Evolutionary conservation across 2,329 filamentous ascomycete genomes (phyloP).

Genomic region (Cytospora leucostoma): DNA sequence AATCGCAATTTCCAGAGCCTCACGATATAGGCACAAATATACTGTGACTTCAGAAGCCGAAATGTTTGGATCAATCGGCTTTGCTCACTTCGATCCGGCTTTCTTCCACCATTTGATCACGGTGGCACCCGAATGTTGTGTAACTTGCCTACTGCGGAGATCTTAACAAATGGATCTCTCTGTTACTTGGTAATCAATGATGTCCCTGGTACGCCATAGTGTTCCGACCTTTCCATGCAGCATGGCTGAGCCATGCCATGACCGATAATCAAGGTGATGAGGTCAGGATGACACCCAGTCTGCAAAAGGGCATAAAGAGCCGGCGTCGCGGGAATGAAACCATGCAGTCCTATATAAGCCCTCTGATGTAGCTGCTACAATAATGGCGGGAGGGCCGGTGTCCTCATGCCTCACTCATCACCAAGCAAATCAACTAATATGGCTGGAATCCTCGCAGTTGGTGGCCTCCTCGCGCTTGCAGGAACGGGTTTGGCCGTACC

Average conservation of each 20-base stretch:
- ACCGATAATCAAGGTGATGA: background rate
- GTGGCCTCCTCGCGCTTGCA: conserved; percentile 30
- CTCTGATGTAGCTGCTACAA: too few species aligned
- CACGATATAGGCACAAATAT: too few species aligned
- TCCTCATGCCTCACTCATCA: background rate
- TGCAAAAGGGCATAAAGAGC: background rate
- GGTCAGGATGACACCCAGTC: conserved; percentile 4
- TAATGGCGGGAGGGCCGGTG: background rate
- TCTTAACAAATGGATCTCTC: background rate
- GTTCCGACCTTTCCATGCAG: background rate
- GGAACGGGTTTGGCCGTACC: conserved; percentile 36
- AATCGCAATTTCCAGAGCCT: too few species aligned
- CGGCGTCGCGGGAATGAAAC: background rate
- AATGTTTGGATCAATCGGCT: too few species aligned
- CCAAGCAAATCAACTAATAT: conserved; percentile 1
- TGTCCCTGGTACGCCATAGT: background rate
- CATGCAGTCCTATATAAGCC: conserved; percentile 7
- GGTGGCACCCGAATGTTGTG: background rate
- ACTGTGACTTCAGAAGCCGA: too few species aligned
- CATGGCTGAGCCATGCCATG: background rate
- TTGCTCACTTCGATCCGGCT: too few species aligned
- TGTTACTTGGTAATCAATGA: background rate
- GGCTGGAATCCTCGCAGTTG: conserved; percentile 19
- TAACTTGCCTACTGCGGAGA: background rate
- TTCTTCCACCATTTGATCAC: background rate